Base-by-base conservation (phyloP, 352 stramenopile genomes). In the Globisporangium acanthophoron region DNA sequence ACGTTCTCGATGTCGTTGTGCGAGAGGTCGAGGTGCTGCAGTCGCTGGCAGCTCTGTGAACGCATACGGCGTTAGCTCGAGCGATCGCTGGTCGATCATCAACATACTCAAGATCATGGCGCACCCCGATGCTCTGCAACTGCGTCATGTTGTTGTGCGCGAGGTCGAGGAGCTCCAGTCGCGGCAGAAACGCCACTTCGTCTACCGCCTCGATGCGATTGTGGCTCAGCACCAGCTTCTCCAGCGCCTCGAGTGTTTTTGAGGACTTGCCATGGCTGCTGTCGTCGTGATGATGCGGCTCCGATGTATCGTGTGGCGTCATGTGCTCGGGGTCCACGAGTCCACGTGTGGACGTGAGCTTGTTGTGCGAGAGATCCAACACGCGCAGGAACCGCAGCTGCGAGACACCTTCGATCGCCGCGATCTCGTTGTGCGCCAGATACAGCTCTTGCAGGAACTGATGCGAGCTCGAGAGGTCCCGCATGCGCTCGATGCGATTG, bases 311-410 rank as follows among this genome's bases (percentile, higher is more conserved):
- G 41, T 8, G n/a, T 8, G 41, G 41, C 16, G 16, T 8, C 18
- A 24, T 47, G 41, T 21, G 7, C 41, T 47, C 41, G 41, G n/a
- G 16, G 24, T 47, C 18, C n/a, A 74, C 6, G 40, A 92, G 68
- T 4, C 73, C 74, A 18, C 50, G 39, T 15, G 76, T 82, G 3
- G 67, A 75, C 12, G 61, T 68, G 33, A 92, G 66, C 6, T 56
- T 59, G 46, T 92, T 92, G 67, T 88, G 65, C 16, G 82, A 90
- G 3, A 92, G 66, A 52, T 90, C 78, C 5, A 92, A 52, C 15
- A 88, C 59, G 20, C 81, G 76, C 27, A 92, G 64, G 56, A 87
- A 90, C 7, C 74, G 74, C 24, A 92, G 64, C 6, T 67, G 51
- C 16, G 69, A 58, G 41, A 92, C 56, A 9, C 82, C 76, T 5